Evolutionary conservation across 176 grass and related monocot species (phyloP).

Genomic region (Pharus latifolius): DNA sequence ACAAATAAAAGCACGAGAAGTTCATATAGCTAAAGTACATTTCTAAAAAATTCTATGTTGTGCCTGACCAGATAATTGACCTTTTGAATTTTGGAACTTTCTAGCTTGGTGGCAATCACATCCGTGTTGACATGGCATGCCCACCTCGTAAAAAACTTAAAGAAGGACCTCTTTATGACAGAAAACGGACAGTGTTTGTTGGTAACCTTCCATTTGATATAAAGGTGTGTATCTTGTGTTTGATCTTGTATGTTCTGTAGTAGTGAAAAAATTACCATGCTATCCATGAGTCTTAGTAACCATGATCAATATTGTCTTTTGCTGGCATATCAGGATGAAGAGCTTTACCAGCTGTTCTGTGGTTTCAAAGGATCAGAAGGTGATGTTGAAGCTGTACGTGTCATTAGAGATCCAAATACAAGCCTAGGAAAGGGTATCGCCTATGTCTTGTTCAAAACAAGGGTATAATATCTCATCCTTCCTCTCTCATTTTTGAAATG

Average conservation of each 20-base stretch:
- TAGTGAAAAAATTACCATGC: neutral
- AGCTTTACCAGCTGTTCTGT: constrained; percentile 78
- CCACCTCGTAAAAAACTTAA: constrained; percentile 75
- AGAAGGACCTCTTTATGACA: constrained; percentile 82
- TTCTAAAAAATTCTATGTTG: neutral
- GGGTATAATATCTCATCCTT: constrained; percentile 43
- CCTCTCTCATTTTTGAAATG: neutral
- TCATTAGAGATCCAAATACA: constrained; percentile 69
- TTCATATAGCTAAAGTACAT: neutral
- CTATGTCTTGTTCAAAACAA: constrained; percentile 93
- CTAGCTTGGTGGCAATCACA: constrained; percentile 87
- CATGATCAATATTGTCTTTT: constrained; percentile 1
- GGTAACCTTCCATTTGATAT: constrained; percentile 97
- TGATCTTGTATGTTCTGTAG: neutral
- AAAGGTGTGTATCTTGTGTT: constrained; percentile 40
- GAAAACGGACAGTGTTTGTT: constrained; percentile 88
- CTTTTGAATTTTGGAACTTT: constrained; percentile 15
- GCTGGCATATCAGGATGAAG: constrained; percentile 70
- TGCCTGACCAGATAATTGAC: neutral
- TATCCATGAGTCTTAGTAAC: neutral
- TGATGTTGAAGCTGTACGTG: constrained; percentile 74
- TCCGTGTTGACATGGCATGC: constrained; percentile 83
- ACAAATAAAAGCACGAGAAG: neutral
- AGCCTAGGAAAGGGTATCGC: constrained; percentile 90
- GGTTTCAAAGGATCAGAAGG: constrained; percentile 45